phyloP scores from a whole-genome alignment of 1,284 basidiomycete genomes.

The Puccinia coronata region DNA sequence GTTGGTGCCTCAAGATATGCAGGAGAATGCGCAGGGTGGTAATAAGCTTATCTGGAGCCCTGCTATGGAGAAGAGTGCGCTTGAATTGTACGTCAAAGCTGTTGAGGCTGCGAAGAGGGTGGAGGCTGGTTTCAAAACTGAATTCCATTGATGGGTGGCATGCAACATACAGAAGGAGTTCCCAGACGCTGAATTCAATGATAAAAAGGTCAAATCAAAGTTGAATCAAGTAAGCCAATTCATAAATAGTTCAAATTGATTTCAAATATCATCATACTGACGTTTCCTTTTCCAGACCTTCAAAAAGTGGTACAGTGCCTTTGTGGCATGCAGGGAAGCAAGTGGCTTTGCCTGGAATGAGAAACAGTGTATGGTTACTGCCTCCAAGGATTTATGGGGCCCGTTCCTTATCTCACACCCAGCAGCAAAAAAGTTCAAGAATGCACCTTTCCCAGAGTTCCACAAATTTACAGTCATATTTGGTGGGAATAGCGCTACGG shows the following conservation, averaged over 20 bases:
- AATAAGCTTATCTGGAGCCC: background rate
- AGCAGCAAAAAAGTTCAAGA: background rate
- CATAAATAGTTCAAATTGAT: too few species aligned
- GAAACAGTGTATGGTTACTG: background rate
- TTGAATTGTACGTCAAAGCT: background rate
- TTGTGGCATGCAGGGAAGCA: background rate
- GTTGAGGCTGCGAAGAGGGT: background rate
- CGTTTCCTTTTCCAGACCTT: background rate
- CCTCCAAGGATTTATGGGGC: background rate
- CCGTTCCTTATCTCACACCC: background rate
- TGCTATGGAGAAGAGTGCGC: background rate
- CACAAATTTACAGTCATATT: too few species aligned
- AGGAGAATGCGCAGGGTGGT: too few species aligned
- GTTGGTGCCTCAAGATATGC: too few species aligned
- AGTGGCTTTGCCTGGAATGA: slow-evolving; percentile 6
- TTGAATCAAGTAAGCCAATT: background rate
- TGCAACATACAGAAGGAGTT: background rate
- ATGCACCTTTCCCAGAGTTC: too few species aligned
- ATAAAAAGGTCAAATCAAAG: background rate
- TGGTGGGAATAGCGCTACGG: background rate
- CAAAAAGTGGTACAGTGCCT: slow-evolving; percentile 13
- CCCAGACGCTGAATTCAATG: background rate
- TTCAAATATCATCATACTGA: background rate
- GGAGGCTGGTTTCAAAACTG: background rate
- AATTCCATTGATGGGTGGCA: background rate